A percentile compares a stretch with the other conserved stretches of the same genome.
These are phyloP conservation scores for Talaromyces sp. DNA, from an alignment of 2,329 filamentous ascomycete species.

Conservation along the genomic window DNA sequence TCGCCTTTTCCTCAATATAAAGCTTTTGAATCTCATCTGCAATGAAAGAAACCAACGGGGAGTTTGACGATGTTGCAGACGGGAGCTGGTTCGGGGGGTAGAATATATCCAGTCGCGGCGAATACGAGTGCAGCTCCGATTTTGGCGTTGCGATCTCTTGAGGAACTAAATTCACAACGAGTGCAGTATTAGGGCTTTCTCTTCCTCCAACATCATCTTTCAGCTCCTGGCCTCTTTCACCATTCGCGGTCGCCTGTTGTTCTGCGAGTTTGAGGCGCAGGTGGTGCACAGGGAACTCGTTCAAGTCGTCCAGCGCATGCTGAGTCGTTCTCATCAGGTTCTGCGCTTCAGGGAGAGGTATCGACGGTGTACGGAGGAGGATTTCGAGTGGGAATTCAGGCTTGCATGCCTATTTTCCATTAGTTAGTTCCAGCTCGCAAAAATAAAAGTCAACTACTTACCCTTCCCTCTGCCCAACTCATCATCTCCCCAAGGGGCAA, in stretches of 20 bases:
- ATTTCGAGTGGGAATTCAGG: slow-evolving; percentile 85
- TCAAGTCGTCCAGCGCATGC: slow-evolving; percentile 76
- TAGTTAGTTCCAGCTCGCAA: background rate
- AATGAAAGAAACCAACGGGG: slow-evolving; percentile 68
- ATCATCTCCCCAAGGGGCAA: slow-evolving; percentile 83
- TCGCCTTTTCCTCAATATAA: slow-evolving; percentile 83
- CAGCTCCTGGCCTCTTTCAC: slow-evolving; percentile 5
- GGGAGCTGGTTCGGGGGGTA: slow-evolving; percentile 68
- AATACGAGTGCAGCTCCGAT: slow-evolving; percentile 63
- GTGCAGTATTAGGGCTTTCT: slow-evolving; percentile 46
- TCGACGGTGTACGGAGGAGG: slow-evolving; percentile 62
- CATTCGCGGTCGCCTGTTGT: slow-evolving; percentile 14
- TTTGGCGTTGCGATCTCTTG: slow-evolving; percentile 45
- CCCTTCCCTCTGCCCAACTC: slow-evolving; percentile 85
- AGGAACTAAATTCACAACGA: slow-evolving; percentile 66
- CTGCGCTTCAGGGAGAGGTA: slow-evolving; percentile 63
- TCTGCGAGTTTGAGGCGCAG: slow-evolving; percentile 63
- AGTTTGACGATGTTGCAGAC: slow-evolving; percentile 63
- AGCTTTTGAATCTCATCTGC: slow-evolving; percentile 70
- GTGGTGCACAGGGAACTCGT: slow-evolving; percentile 80
- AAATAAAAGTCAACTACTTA: slow-evolving; percentile 33
- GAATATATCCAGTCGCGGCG: slow-evolving; percentile 67
- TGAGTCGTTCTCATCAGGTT: slow-evolving; percentile 76
- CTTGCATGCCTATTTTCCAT: slow-evolving; percentile 64
- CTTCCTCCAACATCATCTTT: slow-evolving; percentile 9